Conservation (phyloP, 2,329 filamentous ascomycete genomes). For the Sporothrix euskadiensis region DNA sequence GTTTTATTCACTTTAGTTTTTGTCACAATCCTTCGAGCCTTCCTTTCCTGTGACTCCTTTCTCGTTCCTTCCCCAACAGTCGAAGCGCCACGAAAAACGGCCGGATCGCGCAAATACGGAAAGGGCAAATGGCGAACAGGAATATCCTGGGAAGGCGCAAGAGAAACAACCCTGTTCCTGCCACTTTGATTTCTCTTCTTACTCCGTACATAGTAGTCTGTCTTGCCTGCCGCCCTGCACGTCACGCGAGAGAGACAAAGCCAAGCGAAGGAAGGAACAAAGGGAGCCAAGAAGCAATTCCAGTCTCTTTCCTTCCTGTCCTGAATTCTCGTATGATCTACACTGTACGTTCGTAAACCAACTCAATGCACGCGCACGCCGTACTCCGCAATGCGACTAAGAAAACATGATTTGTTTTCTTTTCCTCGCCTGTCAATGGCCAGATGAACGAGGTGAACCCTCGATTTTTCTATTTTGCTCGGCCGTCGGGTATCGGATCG, state of each 20-base stretch:
- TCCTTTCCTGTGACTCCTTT: neutral
- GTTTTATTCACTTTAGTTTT: neutral
- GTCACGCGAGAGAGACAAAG: neutral
- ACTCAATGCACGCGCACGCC: neutral
- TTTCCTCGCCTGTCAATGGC: neutral
- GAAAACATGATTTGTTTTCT: neutral
- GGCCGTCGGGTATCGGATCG: conserved; percentile 4
- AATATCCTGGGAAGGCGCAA: neutral
- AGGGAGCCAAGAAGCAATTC: neutral
- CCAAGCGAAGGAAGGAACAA: conserved; percentile 12
- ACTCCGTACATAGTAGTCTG: neutral
- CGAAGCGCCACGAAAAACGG: neutral
- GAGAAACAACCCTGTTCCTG: neutral
- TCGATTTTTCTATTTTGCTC: neutral
- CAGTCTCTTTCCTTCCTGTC: neutral
- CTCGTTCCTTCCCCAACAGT: neutral
- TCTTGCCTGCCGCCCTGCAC: neutral
- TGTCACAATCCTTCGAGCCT: neutral
- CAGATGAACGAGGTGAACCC: neutral
- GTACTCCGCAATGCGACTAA: neutral
- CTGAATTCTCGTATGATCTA: neutral
- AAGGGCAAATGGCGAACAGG: neutral
- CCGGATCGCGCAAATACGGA: neutral
- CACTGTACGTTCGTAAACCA: neutral
- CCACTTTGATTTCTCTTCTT: neutral